phyloP scores from a whole-genome alignment of 2,329 filamentous ascomycete species.

The Stenocarpella maydis region DNA sequence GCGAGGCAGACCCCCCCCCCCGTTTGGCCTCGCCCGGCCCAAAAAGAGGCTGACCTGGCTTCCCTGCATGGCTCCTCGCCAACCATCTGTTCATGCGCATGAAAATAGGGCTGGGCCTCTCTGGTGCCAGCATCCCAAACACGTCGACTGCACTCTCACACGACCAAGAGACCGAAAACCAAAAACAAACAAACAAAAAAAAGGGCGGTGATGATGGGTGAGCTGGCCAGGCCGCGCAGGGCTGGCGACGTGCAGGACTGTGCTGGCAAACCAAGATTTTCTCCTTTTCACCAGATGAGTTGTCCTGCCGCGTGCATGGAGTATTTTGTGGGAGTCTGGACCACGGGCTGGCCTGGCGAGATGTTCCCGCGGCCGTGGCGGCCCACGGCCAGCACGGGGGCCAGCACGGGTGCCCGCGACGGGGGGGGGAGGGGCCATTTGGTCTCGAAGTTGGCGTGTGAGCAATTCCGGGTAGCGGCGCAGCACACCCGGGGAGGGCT shows the following conservation, averaged over 20 bases:
- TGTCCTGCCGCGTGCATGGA: conserved; percentile 3
- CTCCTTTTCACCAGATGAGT: not conserved
- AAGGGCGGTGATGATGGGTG: conserved; percentile 29
- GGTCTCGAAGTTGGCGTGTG: not conserved
- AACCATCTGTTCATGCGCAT: conserved; percentile 5
- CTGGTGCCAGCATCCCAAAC: not conserved
- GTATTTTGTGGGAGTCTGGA: conserved; percentile 4
- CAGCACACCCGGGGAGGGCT: conserved; percentile 1
- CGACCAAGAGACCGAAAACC: no score
- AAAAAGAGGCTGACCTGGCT: conserved; percentile 8
- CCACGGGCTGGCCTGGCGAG: not conserved
- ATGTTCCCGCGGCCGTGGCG: not conserved
- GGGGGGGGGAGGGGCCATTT: no score
- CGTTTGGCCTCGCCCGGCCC: conserved; percentile 16
- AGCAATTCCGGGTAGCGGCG: conserved; percentile 13
- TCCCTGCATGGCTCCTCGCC: conserved; percentile 5
- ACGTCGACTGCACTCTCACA: not conserved
- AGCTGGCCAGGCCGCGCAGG: not conserved
- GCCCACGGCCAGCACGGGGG: not conserved
- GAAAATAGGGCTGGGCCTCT: conserved; percentile 25
- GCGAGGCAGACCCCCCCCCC: not conserved
- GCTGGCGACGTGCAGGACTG: conserved; percentile 20
- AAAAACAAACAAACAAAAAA: no score
- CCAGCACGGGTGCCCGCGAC: not conserved
- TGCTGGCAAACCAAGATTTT: conserved; percentile 11